Conservation (phyloP, 768 basidiomycete species). For the Auricularia cornea region DNA sequence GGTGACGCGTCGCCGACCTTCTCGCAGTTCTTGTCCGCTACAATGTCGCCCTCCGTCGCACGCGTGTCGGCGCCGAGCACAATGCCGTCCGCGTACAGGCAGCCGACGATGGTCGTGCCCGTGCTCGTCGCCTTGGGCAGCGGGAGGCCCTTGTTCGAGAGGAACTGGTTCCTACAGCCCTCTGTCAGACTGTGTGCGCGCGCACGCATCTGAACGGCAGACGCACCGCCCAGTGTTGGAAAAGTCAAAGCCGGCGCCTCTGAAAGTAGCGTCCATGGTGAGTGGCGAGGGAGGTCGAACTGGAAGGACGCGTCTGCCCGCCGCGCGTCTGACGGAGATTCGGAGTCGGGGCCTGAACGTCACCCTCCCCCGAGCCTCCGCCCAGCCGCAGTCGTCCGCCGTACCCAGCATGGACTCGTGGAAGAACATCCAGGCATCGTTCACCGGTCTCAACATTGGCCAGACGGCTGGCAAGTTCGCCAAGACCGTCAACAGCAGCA, state of each 20-base stretch:
- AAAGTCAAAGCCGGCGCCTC: constrained; percentile 60
- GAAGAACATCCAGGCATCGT: constrained; percentile 40
- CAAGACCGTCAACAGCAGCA: constrained; percentile 72
- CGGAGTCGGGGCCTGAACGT: no score
- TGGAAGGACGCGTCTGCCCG: background rate
- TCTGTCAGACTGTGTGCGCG: background rate
- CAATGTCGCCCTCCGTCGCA: constrained; percentile 88
- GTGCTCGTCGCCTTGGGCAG: constrained; percentile 84
- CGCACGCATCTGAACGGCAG: background rate
- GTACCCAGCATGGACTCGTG: constrained; percentile 48
- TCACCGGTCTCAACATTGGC: constrained; percentile 51
- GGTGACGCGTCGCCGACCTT: constrained; percentile 49
- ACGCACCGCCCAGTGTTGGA: constrained; percentile 62
- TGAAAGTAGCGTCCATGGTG: constrained; percentile 9
- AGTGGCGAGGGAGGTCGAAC: background rate
- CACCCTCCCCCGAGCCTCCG: no score
- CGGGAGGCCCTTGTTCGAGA: constrained; percentile 60
- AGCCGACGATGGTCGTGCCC: constrained; percentile 97
- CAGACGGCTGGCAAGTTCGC: constrained; percentile 68
- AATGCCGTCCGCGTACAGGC: constrained; percentile 86
- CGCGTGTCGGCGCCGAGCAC: constrained; percentile 94
- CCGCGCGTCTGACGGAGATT: no score
- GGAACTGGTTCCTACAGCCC: constrained; percentile 55
- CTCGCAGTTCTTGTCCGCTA: constrained; percentile 99
- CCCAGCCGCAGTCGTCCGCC: background rate